phyloP scores from a whole-genome alignment of 495 filamentous ascomycete genomes.

The Penicillium nucicola region DNA sequence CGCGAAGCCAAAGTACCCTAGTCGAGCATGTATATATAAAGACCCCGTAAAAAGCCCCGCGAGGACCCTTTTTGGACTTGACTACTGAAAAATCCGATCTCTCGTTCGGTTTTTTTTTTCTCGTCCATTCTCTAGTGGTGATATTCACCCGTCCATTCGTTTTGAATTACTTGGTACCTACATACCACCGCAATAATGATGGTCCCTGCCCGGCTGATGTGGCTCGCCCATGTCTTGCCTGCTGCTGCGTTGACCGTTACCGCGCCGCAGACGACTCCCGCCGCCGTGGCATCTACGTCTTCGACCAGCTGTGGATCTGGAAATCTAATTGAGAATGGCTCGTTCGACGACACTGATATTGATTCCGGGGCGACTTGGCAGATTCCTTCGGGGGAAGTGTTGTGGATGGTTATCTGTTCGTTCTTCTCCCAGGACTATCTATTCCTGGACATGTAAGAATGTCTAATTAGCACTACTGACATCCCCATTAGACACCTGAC shows the following conservation, averaged over 20 bases:
- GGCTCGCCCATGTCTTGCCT: conserved; percentile 1
- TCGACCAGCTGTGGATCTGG: background rate
- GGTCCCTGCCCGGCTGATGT: background rate
- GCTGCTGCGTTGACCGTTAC: conserved; percentile 3
- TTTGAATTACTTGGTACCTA: background rate
- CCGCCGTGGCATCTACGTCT: background rate
- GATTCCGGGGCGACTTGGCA: background rate
- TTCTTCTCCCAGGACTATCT: background rate
- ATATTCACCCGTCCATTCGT: conserved; percentile 5
- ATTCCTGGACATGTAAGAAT: too few species aligned
- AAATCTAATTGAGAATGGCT: background rate
- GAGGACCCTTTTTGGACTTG: background rate
- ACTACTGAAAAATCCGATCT: background rate
- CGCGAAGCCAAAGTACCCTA: background rate
- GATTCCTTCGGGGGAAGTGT: background rate
- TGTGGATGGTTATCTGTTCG: background rate
- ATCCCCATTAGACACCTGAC: background rate
- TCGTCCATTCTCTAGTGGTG: background rate
- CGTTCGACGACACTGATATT: background rate
- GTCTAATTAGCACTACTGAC: too few species aligned
- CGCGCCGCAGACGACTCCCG: background rate
- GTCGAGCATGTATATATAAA: background rate
- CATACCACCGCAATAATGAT: background rate
- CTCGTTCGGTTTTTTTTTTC: background rate
- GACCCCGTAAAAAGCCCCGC: background rate